Base-by-base conservation (phyloP, 2,329 filamentous ascomycete genomes). In the Apiospora saccharicola region DNA sequence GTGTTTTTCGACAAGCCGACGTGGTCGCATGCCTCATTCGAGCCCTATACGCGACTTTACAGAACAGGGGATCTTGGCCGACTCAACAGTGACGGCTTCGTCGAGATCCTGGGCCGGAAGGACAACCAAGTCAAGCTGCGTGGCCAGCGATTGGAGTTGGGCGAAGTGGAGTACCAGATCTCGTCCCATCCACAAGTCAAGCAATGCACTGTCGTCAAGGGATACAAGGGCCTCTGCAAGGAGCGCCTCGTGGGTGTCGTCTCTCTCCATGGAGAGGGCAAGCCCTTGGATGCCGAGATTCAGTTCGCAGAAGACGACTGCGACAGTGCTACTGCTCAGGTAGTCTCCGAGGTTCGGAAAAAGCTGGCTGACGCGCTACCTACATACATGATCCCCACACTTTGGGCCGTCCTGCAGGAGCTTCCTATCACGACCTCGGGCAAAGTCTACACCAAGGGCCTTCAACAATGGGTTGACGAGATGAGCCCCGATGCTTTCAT, bases 101-200 rank as follows among this genome's bases (percentile, higher is more conserved):
- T 72, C 14, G 64, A 71, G n/a, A 68, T 46, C n/a, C 41, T 72
- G 22, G 71, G 69, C 13, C 61, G 71, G 30, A 71, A 71, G 26
- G 71, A 72, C 41, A 71, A 47, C 22, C 71, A 72, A 61, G 71
- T 72, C 49, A 72, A 72, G 26, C 30, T 72, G 26, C 70, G 69
- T 26, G 71, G 71, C 22, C 69, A 71, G 26, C 71, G 71, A 7
- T 13, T 72, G 24, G 71, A 72, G 16, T 37, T 72, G 44, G 71
- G 71, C 22, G 71, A 72, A 49, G 70, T 72, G 26, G 71, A 72
- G 34, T 71, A 72, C 64, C 46, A 44, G 19, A 47, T 57, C 41
- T 13, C 46, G 4, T 68, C 43, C n/a, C 44, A 47, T 19, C 24
- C 14, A 16, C 41, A 44, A 12, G 67, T 68, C 41, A 44, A 30